Evolutionary conservation across 2,329 filamentous ascomycete species (phyloP).

Genomic region (Fusarium hainanense): DNA sequence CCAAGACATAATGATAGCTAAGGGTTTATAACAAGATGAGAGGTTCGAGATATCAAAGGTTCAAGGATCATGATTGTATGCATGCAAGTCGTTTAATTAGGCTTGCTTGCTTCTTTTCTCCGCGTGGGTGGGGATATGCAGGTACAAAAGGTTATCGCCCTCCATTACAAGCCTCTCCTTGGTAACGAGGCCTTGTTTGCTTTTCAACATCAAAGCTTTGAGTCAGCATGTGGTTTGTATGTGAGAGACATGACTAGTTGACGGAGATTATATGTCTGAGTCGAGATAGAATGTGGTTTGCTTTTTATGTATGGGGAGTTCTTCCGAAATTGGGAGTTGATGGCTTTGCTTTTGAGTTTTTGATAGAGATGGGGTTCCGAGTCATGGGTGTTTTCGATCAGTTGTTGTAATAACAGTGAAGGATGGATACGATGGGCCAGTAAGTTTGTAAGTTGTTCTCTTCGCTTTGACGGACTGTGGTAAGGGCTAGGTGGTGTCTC

Average conservation of each 20-base stretch:
- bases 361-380: not conserved
- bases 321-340: not conserved
- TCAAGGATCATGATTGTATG: slow-evolving; percentile 1
- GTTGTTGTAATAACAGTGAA: not conserved
- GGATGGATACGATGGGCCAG: not conserved
- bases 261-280: not conserved
- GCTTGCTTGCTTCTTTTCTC: not conserved
- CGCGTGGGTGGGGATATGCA: slow-evolving; percentile 18
- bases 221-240: not conserved
- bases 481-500: not conserved
- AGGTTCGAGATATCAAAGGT: not conserved
- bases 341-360: not conserved
- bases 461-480: not conserved
- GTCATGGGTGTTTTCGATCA: not conserved
- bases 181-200: not conserved
- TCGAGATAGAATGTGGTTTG: not conserved
- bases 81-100: not conserved
- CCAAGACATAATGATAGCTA: not conserved
- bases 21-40: not conserved
- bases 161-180: not conserved
- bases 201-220: not conserved
- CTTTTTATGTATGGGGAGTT: not conserved
- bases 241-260: not conserved
- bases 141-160: slow-evolving; percentile 28
- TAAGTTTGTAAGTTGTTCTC: not conserved